Base-by-base conservation (phyloP, 2,329 filamentous ascomycete species). In the Madurella mycetomatis region DNA sequence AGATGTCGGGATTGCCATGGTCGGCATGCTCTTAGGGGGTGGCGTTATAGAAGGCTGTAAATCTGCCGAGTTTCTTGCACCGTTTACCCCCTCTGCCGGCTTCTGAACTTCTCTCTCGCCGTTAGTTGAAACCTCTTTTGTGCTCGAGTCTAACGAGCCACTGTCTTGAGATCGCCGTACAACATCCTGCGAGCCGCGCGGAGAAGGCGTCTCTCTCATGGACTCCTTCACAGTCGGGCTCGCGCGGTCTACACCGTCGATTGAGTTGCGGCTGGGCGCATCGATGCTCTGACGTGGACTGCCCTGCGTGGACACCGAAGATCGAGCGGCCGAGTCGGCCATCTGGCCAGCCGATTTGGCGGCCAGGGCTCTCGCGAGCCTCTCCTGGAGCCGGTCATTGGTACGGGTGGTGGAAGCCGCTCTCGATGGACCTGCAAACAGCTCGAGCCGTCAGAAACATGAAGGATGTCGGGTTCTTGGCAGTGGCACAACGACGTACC, bases 301-400 rank as follows among this genome's bases (percentile, higher is more conserved):
- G 2, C 66, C 67, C 31, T 66, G 65, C 12, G 68, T 61, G 7
- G 73, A 71, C 8, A 66, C 76, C 17, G 62, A 58, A 12, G 52
- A 8, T 76, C 57, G 34, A 37, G 34, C 34, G 13, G 34, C 34
- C 4, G 34, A 37, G 13, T 37, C 34, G 2, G 62, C 74, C 25
- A 73, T 75, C 31, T 75, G 66, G 51, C 74, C 68, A n/a, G 76
- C 73, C 54, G 65, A 56, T 66, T 87, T 90, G 55, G 86, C 86
- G 2, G 86, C 90, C 64, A 96, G 83, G 31, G 92, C 94, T 66
- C 90, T 89, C 31, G 92, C 92, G 56, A 99, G 78, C 58, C 91
- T 82, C 68, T 96, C 92, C 67, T 96, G 92, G 42, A 99, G 76
- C 49, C 91, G 84, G 64, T 95, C 91, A 71, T 90, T 94, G 57